Conservation (phyloP, 2,329 filamentous ascomycete genomes). For the Trichoderma sp. region DNA sequence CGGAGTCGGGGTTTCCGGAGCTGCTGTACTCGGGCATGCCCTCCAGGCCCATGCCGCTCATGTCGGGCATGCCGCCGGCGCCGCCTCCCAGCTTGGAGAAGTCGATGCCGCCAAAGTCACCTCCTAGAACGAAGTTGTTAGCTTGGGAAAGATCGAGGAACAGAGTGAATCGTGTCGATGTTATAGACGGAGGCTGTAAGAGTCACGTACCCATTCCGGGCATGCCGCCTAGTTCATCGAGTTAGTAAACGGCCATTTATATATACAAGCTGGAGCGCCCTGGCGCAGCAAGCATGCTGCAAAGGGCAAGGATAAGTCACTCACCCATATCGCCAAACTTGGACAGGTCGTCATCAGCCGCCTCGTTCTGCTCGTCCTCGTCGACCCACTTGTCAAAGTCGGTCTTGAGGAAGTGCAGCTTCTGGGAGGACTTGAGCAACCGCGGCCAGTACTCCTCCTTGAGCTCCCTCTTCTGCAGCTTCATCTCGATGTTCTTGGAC, state of each 20-base stretch:
- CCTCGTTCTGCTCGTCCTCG: slow-evolving; percentile 96
- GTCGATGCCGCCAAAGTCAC: slow-evolving; percentile 84
- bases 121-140: slow-evolving; percentile 37
- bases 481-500: slow-evolving; percentile 82
- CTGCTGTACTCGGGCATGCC: slow-evolving; percentile 65
- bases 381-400: slow-evolving; percentile 99
- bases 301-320: slow-evolving; percentile 36
- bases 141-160: background rate
- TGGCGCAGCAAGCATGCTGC: background rate
- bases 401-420: slow-evolving; percentile 95
- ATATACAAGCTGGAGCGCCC: background rate
- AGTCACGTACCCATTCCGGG: slow-evolving; percentile 54
- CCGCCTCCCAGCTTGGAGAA: slow-evolving; percentile 85
- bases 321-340: slow-evolving; percentile 67
- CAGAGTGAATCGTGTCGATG: background rate
- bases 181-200: background rate
- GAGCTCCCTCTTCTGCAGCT: slow-evolving; percentile 95
- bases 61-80: slow-evolving; percentile 41
- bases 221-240: slow-evolving; percentile 51
- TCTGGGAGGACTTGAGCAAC: slow-evolving; percentile 86
- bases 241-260: slow-evolving; percentile 2
- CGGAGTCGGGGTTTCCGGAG: slow-evolving; percentile 51
- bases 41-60: slow-evolving; percentile 49
- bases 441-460: slow-evolving; percentile 95
- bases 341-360: slow-evolving; percentile 75